Base-by-base conservation (phyloP, 2,329 filamentous ascomycete species). In the Cladophialophora exuberans region DNA sequence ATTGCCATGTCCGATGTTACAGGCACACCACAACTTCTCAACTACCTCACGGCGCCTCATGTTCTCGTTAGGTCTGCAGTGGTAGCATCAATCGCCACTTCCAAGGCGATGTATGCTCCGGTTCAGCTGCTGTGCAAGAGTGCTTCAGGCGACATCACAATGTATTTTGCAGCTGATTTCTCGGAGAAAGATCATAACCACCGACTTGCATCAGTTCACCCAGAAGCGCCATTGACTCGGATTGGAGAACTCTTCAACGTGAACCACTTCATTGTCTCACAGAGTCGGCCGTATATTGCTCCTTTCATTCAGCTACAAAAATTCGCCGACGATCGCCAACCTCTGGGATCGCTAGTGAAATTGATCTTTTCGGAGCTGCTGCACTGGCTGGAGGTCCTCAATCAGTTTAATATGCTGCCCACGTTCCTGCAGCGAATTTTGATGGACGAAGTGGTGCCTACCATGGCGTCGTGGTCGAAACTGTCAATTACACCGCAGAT, bases 221-320 rank as follows among this genome's bases (percentile, higher is more conserved):
- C 94, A 54, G 93, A 97, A 70, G 77, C 97, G 2, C 93, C 93
- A 1, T 95, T 96, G 84, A 91, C 87, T 17, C 83, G 90, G 1
- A 79, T 97, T 11, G 86, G 92, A 1, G 91, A 96, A 68, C 91
- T 97, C 87, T 96, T 97, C 77, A 96, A 97, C 66, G 92, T 97
- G 68, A 97, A 97, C 66, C 93, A 97, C 69, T 97, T 97, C 67
- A 97, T 97, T 63, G 93, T 97, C n/a, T 96, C 91, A 0, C 93
- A 97, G 69, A 91, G 96, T 43, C 97, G 97, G 65, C 93, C 93
- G 0, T 93, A 97, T 65, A 89, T 97, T 7, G 84, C 94, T 0
- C 90, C 91, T 0, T 96, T 97, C 65, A 75, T 97, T 15, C 78
- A 83, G 11, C 88, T 86, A 62, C 89, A 95, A 54, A 87, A 90